Evolutionary conservation across 129 eudicot genomes (phyloP).

Genomic region (Ambrosia artemisiifolia): DNA sequence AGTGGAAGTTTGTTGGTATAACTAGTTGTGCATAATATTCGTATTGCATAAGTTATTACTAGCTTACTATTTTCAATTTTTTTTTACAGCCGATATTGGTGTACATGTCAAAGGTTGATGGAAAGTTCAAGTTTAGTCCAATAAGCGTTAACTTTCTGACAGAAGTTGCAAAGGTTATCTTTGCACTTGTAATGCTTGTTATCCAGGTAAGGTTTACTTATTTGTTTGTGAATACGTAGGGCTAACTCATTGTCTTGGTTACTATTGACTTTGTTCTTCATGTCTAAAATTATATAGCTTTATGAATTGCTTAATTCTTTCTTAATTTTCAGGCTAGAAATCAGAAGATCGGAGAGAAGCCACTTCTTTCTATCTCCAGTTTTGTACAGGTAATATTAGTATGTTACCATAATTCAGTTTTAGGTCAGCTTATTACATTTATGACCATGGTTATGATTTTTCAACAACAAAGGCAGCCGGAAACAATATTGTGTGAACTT

Average conservation of each 20-base stretch:
- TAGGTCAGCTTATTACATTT: constrained; percentile 12
- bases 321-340: constrained; percentile 70
- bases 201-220: constrained; percentile 56
- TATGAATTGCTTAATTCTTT: neutral
- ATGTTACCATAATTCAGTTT: constrained; percentile 16
- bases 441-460: constrained; percentile 16
- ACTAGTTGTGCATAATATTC: constrained; percentile 10
- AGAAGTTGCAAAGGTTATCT: constrained; percentile 80
- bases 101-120: constrained; percentile 99
- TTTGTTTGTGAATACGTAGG: neutral
- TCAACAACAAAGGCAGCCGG: neutral
- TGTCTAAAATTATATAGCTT: neutral
- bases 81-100: constrained; percentile 90
- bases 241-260: constrained; percentile 8
- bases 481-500: constrained; percentile 7
- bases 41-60: constrained; percentile 13
- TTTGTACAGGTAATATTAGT: constrained; percentile 66
- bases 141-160: constrained; percentile 97
- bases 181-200: constrained; percentile 91
- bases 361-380: constrained; percentile 78
- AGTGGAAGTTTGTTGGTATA: constrained; percentile 2
- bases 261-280: neutral
- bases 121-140: constrained; percentile 93
- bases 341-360: constrained; percentile 92
- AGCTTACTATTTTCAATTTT: constrained; percentile 8